These are phyloP conservation scores for Podospora australis DNA, from an alignment of 495 filamentous ascomycete genomes.

Conservation along the genomic window DNA sequence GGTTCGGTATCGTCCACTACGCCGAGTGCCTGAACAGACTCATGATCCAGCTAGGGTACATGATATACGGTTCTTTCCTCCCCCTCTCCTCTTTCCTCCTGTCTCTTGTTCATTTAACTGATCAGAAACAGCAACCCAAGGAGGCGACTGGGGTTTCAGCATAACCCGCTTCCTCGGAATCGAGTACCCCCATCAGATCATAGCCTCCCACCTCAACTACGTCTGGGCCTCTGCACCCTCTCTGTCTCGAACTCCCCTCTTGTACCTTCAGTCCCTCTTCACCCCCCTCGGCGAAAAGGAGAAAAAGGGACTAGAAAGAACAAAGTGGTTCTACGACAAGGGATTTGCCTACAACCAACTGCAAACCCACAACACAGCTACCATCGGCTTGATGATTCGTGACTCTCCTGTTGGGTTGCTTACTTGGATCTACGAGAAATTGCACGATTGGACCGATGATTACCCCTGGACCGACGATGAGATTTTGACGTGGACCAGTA, in stretches of 20 bases:
- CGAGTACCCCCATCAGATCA: conserved; percentile 50
- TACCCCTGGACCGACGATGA: conserved; percentile 66
- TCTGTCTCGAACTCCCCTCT: conserved; percentile 33
- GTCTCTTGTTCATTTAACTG: not conserved
- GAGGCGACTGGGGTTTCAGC: conserved; percentile 62
- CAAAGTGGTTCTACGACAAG: conserved; percentile 43
- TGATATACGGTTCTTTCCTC: conserved; percentile 27
- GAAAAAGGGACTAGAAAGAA: conserved; percentile 39
- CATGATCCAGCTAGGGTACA: conserved; percentile 13
- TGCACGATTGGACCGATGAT: conserved; percentile 59
- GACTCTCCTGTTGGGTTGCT: conserved; percentile 58
- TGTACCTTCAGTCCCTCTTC: conserved; percentile 40
- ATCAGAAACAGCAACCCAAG: conserved; percentile 48
- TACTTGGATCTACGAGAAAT: conserved; percentile 65
- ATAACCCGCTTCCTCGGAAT: conserved; percentile 54
- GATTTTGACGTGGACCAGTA: conserved; percentile 57
- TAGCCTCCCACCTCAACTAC: conserved; percentile 62
- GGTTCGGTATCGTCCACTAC: conserved; percentile 11
- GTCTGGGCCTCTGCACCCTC: conserved; percentile 33
- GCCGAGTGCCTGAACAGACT: conserved; percentile 13
- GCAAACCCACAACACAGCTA: conserved; percentile 59
- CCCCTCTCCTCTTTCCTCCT: not conserved
- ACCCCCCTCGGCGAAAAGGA: conserved; percentile 26
- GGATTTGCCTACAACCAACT: conserved; percentile 51
- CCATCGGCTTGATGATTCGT: conserved; percentile 48